phyloP scores from a whole-genome alignment of 495 filamentous ascomycete genomes.

The Xylaria cubensis region DNA sequence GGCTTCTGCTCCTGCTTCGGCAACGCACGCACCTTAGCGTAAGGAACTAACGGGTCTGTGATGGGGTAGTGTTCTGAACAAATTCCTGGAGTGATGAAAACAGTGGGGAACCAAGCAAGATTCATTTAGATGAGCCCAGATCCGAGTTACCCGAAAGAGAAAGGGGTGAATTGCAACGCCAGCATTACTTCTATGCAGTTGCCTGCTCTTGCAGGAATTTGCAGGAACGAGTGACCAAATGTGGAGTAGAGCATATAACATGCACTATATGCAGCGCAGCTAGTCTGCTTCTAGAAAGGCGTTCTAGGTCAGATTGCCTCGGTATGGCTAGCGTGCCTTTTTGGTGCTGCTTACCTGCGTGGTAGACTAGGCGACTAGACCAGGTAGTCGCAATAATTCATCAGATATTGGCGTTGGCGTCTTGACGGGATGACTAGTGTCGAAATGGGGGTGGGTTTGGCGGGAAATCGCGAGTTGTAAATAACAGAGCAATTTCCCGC shows the following conservation, averaged over 20 bases:
- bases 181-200: background rate
- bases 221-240: background rate
- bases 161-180: background rate
- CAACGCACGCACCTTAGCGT: background rate
- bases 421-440: background rate
- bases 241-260: background rate
- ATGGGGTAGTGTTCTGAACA: background rate
- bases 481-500: conserved; percentile 19
- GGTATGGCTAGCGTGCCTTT: background rate
- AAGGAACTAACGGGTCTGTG: background rate
- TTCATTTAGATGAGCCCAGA: conserved; percentile 16
- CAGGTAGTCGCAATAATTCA: background rate
- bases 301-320: background rate
- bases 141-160: conserved; percentile 15
- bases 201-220: conserved; percentile 12
- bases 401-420: conserved; percentile 16
- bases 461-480: background rate
- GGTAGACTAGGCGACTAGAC: conserved; percentile 2
- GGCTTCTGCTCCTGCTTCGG: background rate
- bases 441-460: conserved; percentile 14
- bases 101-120: background rate
- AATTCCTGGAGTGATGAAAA: background rate
- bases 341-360: background rate
- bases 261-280: background rate
- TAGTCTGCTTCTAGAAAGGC: background rate